Evolutionary conservation across 2,329 filamentous ascomycete species (phyloP), one percentile per base, ranked within the genome.

Genomic region (Colletotrichum filicis): DNA sequence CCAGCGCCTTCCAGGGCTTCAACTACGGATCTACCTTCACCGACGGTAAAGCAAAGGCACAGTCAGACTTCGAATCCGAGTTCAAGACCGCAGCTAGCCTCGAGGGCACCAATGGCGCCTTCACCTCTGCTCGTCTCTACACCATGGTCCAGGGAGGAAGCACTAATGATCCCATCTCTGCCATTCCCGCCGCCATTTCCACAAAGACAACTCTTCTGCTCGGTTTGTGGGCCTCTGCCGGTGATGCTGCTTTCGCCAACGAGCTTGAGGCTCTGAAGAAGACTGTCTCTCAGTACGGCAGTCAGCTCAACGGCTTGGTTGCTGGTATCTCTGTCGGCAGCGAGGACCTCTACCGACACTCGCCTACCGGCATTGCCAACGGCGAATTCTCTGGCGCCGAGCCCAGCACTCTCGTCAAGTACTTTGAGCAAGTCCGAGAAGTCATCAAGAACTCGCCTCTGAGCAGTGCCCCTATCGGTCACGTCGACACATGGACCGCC

Each of bases 401-500:
- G 61, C 92, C 94, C 5, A 84, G 86, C 52, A 86, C 85, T 12
- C 85, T 97, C 52, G 88, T 91, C 78, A 82, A 84, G 71, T 97
- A 95, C 84, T 94, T 97, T 85, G 82, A 87, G 71, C 86, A 93
- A 80, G 91, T 94, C 73, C 90, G 91, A 75, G 82, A 85, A 32
- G 86, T 89, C 74, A 89, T 97, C 79, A 79, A 88, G 32, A 89
- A 89, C 73, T 95, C 93, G 16, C 79, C 84, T 61, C 85, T 93
- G 28, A 84, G 87, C 49, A 83, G 83, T 28, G 88, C 86, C 58
- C 86, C 90, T 22, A 86, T 97, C 73, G 95, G 95, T 65, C 95
- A 97, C 83, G 95, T 97, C 80, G 95, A 97, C 80, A 97, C 95
- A 64, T 97, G 94, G 94, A 95, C 92, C 46, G 90, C 90, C 65